Evolutionary conservation across 2,329 filamentous ascomycete genomes (phyloP).

Genomic region (Penicillium occitanis): DNA sequence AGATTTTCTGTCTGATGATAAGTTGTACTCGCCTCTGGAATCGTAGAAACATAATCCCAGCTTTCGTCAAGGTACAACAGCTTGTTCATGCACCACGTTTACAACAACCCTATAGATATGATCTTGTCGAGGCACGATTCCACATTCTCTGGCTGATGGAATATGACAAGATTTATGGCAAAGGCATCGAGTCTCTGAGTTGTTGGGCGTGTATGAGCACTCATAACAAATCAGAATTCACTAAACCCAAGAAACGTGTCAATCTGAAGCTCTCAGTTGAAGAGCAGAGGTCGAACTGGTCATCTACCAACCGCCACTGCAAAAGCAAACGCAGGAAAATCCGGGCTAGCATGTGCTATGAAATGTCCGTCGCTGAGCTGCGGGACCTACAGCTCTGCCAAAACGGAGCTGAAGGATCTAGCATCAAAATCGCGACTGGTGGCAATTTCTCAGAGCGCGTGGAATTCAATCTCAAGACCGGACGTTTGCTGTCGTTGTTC

Average conservation of each 20-base stretch:
- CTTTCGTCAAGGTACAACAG: slow-evolving; percentile 6
- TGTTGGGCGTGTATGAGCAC: slow-evolving; percentile 15
- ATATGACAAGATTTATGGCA: not conserved
- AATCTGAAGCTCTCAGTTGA: slow-evolving; percentile 17
- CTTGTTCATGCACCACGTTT: slow-evolving; percentile 3
- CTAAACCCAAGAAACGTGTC: not conserved
- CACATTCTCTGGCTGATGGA: slow-evolving; percentile 16
- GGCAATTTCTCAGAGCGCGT: slow-evolving; percentile 22
- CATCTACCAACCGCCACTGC: not conserved
- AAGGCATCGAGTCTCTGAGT: not conserved
- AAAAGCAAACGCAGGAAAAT: slow-evolving; percentile 8
- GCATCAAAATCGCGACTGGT: slow-evolving; percentile 16
- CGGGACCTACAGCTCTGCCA: slow-evolving; percentile 8
- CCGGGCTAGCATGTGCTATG: not conserved
- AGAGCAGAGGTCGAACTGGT: slow-evolving; percentile 8
- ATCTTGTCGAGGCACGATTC: slow-evolving; percentile 10
- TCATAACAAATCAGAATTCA: slow-evolving; percentile 1
- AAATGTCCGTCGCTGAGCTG: slow-evolving; percentile 15
- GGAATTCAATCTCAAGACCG: slow-evolving; percentile 5
- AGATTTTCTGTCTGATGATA: slow-evolving; percentile 18
- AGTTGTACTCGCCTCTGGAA: slow-evolving; percentile 11
- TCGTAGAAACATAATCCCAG: slow-evolving; percentile 14
- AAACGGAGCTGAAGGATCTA: not conserved
- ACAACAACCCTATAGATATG: slow-evolving; percentile 8
- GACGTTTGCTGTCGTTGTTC: slow-evolving; percentile 7